Evolutionary conservation across 2,329 filamentous ascomycete species (phyloP).

Genomic region (Aureobasidium sp.): DNA sequence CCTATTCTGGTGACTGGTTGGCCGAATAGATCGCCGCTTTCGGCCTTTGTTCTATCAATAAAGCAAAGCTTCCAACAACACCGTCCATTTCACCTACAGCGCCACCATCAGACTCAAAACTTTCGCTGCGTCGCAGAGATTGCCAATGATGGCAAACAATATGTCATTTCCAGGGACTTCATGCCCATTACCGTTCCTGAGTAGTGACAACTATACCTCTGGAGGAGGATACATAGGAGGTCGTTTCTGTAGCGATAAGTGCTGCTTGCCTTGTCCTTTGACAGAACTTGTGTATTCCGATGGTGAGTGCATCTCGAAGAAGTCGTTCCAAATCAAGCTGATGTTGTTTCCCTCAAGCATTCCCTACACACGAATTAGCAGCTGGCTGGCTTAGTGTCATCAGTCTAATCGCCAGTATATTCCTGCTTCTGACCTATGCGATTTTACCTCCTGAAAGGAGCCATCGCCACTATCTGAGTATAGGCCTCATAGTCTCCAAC

Average conservation of each 20-base stretch:
- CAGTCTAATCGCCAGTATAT: slow-evolving; percentile 62
- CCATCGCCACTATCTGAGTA: slow-evolving; percentile 79
- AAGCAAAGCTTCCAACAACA: not conserved
- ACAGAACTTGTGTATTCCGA: slow-evolving; percentile 62
- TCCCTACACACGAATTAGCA: slow-evolving; percentile 43
- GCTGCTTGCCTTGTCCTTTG: slow-evolving; percentile 79
- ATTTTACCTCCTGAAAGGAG: slow-evolving; percentile 76
- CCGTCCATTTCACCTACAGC: not conserved
- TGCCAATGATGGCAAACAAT: not conserved
- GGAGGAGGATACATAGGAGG: slow-evolving; percentile 31
- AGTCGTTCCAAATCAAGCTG: not conserved
- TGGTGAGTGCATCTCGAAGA: slow-evolving; percentile 28
- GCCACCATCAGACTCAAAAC: not conserved
- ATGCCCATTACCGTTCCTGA: slow-evolving; percentile 19
- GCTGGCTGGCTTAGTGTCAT: slow-evolving; percentile 71
- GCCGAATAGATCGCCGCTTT: slow-evolving; percentile 7
- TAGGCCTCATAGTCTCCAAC: slow-evolving; percentile 66
- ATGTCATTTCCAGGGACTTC: slow-evolving; percentile 3
- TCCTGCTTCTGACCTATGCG: slow-evolving; percentile 69
- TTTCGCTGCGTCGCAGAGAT: not conserved
- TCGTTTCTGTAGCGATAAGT: slow-evolving; percentile 54
- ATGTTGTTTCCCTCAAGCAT: slow-evolving; percentile 15
- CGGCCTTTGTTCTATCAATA: slow-evolving; percentile 6
- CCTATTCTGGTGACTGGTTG: not conserved
- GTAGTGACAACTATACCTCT: slow-evolving; percentile 13